A percentile compares a stretch with the other conserved stretches of the same genome.
Evolutionary conservation across 306 rosid species (phyloP).

Genomic region (Corylus heterophylla): DNA sequence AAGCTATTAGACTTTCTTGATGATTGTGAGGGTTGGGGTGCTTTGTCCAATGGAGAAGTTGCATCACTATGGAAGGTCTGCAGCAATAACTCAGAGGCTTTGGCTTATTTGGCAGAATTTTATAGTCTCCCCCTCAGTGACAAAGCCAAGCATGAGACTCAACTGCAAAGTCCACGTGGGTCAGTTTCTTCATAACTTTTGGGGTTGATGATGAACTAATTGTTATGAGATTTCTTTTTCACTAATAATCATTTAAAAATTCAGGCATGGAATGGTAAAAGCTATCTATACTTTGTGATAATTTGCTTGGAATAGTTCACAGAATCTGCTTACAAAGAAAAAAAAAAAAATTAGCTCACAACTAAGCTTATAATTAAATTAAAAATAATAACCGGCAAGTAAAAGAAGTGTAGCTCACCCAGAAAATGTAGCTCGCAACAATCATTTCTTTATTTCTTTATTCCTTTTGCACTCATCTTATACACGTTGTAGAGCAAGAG

Average conservation of each 20-base stretch:
- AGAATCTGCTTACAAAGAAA: background rate
- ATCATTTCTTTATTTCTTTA: no score
- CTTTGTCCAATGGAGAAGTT: slow-evolving; percentile 76
- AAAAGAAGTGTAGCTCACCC: no score
- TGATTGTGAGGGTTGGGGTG: slow-evolving; percentile 74
- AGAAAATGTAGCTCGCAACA: background rate
- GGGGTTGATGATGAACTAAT: background rate
- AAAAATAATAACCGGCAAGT: no score
- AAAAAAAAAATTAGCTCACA: background rate
- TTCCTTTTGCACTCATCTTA: no score
- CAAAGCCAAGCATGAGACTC: slow-evolving; percentile 26
- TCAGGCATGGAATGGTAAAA: background rate
- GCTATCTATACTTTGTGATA: background rate
- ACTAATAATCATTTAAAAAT: background rate
- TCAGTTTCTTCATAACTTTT: slow-evolving; percentile 12
- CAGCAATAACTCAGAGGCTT: slow-evolving; percentile 69
- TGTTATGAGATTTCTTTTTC: background rate
- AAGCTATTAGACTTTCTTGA: slow-evolving; percentile 70
- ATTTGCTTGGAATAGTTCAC: background rate
- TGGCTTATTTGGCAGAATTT: slow-evolving; percentile 67
- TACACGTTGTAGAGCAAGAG: no score
- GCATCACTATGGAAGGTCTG: slow-evolving; percentile 83
- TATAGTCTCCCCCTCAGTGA: slow-evolving; percentile 43
- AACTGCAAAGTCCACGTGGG: slow-evolving; percentile 26
- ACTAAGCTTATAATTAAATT: no score